These are phyloP conservation scores for Hymenoscyphus fraxineus DNA, from an alignment of 2,329 filamentous ascomycete species.

Conservation along the genomic window DNA sequence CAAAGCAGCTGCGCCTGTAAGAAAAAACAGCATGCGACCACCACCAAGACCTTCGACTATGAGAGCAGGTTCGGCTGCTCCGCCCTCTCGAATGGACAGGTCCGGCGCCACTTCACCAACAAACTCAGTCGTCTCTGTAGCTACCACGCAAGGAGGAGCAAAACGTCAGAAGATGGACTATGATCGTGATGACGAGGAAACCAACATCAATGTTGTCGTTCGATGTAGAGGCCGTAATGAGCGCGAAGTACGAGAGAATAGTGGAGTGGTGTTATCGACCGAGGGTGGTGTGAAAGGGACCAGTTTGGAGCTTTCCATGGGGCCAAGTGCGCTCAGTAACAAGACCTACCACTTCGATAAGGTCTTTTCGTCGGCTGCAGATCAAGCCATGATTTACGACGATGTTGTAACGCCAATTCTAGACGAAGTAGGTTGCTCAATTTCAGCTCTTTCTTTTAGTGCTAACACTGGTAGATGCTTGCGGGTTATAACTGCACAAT, in stretches of 20 bases:
- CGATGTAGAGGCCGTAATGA: slow-evolving; percentile 90
- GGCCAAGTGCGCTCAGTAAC: slow-evolving; percentile 85
- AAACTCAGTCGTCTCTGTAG: slow-evolving; percentile 60
- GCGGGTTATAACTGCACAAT: slow-evolving; percentile 97
- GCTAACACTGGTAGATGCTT: slow-evolving; percentile 63
- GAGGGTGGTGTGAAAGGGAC: slow-evolving; percentile 89
- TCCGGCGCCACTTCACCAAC: slow-evolving; percentile 56
- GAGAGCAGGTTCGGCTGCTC: slow-evolving; percentile 44
- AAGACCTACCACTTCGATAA: slow-evolving; percentile 97
- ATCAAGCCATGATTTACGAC: slow-evolving; percentile 91
- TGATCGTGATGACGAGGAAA: slow-evolving; percentile 74
- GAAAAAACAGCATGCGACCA: slow-evolving; percentile 48
- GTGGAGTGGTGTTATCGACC: slow-evolving; percentile 83
- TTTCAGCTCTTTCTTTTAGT: slow-evolving; percentile 1
- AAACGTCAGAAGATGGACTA: slow-evolving; percentile 89
- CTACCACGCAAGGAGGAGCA: slow-evolving; percentile 46
- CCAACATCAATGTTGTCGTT: slow-evolving; percentile 97
- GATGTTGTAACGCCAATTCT: slow-evolving; percentile 91
- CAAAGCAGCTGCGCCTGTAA: slow-evolving; percentile 43
- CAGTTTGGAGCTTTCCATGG: slow-evolving; percentile 83
- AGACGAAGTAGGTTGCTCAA: slow-evolving; percentile 66
- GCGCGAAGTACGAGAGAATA: slow-evolving; percentile 90
- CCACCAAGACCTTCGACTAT: slow-evolving; percentile 50
- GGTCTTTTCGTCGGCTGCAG: slow-evolving; percentile 91
- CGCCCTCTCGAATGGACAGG: slow-evolving; percentile 26